Evolutionary conservation across 371 early-diverging fungal species (phyloP), one percentile per base, ranked within the genome.

Genomic region (Catenaria anguillulae): DNA sequence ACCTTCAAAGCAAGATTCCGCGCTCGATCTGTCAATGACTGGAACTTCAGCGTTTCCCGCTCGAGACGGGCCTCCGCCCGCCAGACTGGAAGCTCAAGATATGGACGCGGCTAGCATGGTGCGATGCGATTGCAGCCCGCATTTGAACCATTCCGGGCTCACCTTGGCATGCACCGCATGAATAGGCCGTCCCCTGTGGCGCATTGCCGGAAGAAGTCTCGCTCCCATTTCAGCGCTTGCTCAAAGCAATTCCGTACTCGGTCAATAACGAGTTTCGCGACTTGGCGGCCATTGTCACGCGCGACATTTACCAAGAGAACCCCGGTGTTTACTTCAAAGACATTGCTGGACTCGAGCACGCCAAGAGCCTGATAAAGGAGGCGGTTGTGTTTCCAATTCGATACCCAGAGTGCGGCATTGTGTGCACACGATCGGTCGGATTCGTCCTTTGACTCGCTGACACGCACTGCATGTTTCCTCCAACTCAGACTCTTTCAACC

Each of bases 361-460:
- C 83, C 15, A 86, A 86, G 66, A 68, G 75, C 58, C 73, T 75
- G 13, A 72, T 83, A 17, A 76, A 81, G 60, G 86, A 86, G 65
- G 80, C 84, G 4, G 74, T 84, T 2, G 77, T 79, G n/a, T 85
- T 78, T 68, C 87, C 87, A 23, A 75, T 83, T 65, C 62, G 66
- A 34, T 78, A 70, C 52, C 79, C 79, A 35, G 58, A 71, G 74
- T 76, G 60, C 35, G n/a, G n/a, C n/a, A n/a, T n/a, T n/a, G n/a
- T n/a, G n/a, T n/a, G n/a, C n/a, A n/a, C n/a, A n/a, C n/a, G n/a
- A n/a, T n/a, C n/a, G n/a, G 74, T 45, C 5, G 19, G n/a, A 19
- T 4, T n/a, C 10, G 19, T 15, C 31, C 2, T 33, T 24, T 19
- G 19, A n/a, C 4, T 17, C 5, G 17, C 40, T 40, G 40, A 40